These are phyloP conservation scores for Pythium rishiriense DNA, from an alignment of 352 stramenopile species.

Conservation along the genomic window DNA sequence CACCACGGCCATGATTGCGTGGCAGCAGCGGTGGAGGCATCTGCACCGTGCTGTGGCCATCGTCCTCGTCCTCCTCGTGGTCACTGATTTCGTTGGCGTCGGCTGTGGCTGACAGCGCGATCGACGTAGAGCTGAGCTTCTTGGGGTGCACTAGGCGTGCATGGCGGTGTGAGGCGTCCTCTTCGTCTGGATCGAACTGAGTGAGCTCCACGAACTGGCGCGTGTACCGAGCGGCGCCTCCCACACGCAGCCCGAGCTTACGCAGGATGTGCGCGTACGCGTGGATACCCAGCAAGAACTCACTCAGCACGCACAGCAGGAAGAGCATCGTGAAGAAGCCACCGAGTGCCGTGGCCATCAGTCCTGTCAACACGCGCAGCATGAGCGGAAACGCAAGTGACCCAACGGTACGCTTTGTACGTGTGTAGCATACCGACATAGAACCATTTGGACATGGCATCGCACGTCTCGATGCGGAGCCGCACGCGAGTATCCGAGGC, in stretches of 20 bases:
- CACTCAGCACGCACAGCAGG: constrained; percentile 19
- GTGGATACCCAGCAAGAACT: constrained; percentile 15
- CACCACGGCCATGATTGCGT: background rate
- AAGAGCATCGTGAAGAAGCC: constrained; percentile 25
- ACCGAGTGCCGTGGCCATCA: constrained; percentile 12
- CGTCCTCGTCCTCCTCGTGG: background rate
- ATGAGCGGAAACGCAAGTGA: background rate
- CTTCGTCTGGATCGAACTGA: constrained; percentile 11
- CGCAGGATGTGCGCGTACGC: constrained; percentile 1
- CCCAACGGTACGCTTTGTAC: too few relatives aligned
- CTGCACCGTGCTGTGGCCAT: background rate
- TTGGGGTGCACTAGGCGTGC: background rate
- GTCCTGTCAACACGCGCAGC: background rate
- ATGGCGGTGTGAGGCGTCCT: background rate
- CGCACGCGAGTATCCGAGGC: background rate
- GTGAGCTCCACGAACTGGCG: constrained; percentile 21
- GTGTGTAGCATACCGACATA: constrained; percentile 14
- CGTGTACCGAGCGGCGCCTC: background rate
- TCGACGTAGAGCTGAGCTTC: constrained; percentile 7
- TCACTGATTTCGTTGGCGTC: constrained; percentile 15
- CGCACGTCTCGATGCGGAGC: constrained; percentile 15
- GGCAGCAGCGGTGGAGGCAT: background rate
- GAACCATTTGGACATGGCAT: constrained; percentile 17
- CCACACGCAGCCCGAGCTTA: background rate
- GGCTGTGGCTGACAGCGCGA: constrained; percentile 14